These are phyloP conservation scores for Trypanosoma rangeli DNA, from an alignment of 208 protist genomes.

Conservation along the genomic window DNA sequence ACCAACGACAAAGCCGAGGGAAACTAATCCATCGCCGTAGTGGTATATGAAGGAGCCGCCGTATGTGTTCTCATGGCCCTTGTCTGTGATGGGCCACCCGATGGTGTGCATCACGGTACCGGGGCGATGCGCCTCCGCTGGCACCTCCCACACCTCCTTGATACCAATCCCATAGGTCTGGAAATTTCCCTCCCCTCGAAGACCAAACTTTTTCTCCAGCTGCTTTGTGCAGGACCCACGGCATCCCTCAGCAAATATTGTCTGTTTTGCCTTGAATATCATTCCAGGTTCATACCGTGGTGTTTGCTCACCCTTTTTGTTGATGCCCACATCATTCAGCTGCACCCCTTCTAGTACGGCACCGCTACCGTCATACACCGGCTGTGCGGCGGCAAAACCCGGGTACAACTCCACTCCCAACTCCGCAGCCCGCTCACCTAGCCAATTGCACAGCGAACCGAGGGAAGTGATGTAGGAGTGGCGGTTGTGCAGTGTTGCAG, in stretches of 20 bases:
- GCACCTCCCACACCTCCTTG: constrained; percentile 97
- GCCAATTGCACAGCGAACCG: constrained; percentile 91
- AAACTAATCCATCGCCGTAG: constrained; percentile 88
- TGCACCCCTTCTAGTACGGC: constrained; percentile 66
- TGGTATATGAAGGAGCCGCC: constrained; percentile 98
- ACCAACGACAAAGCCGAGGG: constrained; percentile 95
- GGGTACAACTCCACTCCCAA: constrained; percentile 98
- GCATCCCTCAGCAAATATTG: constrained; percentile 97
- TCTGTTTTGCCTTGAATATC: constrained; percentile 94
- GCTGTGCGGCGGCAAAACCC: constrained; percentile 92
- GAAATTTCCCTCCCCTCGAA: constrained; percentile 75
- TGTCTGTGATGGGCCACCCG: constrained; percentile 92
- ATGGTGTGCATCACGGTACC: constrained; percentile 95
- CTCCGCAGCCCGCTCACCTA: constrained; percentile 94
- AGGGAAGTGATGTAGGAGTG: constrained; percentile 97
- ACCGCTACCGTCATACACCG: constrained; percentile 48
- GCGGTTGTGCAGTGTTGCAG: constrained; percentile 88
- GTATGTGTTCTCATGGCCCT: constrained; percentile 90
- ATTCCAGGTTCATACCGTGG: constrained; percentile 94
- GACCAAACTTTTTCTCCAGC: constrained; percentile 86
- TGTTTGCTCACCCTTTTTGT: constrained; percentile 93
- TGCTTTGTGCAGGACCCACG: constrained; percentile 95
- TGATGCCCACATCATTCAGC: constrained; percentile 85
- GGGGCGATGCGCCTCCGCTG: constrained; percentile 76
- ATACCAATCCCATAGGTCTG: constrained; percentile 98